Evolutionary conservation across 2,329 filamentous ascomycete species (phyloP).

Genomic region (Aotearoamyces nothofagi): DNA sequence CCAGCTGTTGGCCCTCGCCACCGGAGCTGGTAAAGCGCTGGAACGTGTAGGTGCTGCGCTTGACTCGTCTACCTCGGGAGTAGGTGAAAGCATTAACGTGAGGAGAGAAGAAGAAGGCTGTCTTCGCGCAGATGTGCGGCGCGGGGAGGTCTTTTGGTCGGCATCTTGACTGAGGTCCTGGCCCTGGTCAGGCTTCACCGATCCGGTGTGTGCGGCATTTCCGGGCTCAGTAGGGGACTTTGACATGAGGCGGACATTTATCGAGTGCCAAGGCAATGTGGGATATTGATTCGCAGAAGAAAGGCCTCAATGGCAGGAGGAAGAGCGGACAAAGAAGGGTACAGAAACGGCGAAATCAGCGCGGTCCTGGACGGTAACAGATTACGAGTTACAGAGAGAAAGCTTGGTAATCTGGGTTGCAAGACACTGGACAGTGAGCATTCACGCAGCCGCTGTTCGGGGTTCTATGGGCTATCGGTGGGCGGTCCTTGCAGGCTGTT

Average conservation of each 20-base stretch:
- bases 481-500: too few relatives aligned
- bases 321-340: too few relatives aligned
- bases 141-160: conserved; percentile 8
- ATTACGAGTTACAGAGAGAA: too few relatives aligned
- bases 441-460: too few relatives aligned
- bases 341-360: too few relatives aligned
- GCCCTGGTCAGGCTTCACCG: conserved; percentile 14
- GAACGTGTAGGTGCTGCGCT: too few relatives aligned
- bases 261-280: conserved; percentile 17
- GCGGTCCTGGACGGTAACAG: too few relatives aligned
- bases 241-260: conserved; percentile 22
- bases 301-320: conserved; percentile 13
- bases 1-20: too few relatives aligned
- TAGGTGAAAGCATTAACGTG: background rate
- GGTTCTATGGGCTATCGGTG: too few relatives aligned
- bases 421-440: too few relatives aligned
- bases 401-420: too few relatives aligned
- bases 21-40: too few relatives aligned
- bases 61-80: conserved; percentile 1
- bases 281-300: conserved; percentile 15
- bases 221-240: conserved; percentile 17
- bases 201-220: conserved; percentile 18
- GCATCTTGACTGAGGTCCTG: conserved; percentile 11
- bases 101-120: background rate
- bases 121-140: conserved; percentile 7